Conservation (phyloP, 2,329 filamentous ascomycete species). For the Fusarium denticulatum region DNA sequence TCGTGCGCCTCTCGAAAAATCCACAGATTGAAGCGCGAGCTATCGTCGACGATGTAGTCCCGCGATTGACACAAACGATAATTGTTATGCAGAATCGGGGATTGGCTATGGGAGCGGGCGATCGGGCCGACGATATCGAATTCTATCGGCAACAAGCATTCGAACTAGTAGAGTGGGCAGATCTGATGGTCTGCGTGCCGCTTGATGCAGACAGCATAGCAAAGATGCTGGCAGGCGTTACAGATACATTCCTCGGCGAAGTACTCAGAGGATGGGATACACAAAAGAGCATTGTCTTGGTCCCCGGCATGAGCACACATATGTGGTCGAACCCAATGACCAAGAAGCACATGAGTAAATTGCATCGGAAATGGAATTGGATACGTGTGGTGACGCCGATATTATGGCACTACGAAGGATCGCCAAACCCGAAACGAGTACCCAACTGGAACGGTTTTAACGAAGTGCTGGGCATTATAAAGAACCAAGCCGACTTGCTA, state of each 20-base stretch:
- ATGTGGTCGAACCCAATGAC: constrained; percentile 94
- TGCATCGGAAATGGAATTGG: constrained; percentile 87
- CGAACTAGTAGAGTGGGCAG: constrained; percentile 86
- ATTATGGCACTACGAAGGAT: constrained; percentile 78
- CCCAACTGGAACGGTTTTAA: constrained; percentile 73
- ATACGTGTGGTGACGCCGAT: constrained; percentile 83
- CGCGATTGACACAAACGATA: constrained; percentile 70
- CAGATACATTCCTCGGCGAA: constrained; percentile 82
- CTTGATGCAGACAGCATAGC: constrained; percentile 86
- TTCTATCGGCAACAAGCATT: constrained; percentile 62
- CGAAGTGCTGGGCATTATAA: constrained; percentile 77
- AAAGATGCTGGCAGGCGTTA: constrained; percentile 86
- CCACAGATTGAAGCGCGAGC: constrained; percentile 69
- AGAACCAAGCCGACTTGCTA: constrained; percentile 80
- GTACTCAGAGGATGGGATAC: constrained; percentile 88
- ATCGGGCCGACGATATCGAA: constrained; percentile 60
- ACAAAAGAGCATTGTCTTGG: constrained; percentile 83
- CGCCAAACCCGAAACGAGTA: constrained; percentile 60
- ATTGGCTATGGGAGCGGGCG: constrained; percentile 45
- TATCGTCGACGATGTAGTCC: constrained; percentile 72
- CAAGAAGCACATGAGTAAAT: constrained; percentile 85
- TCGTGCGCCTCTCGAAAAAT: constrained; percentile 73
- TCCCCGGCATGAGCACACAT: constrained; percentile 87
- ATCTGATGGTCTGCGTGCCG: constrained; percentile 84
- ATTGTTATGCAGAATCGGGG: constrained; percentile 67